A percentile compares a stretch with the other conserved stretches of the same genome.
phyloP scores from a whole-genome alignment of 768 basidiomycete species.

The Podaxis sp. region DNA sequence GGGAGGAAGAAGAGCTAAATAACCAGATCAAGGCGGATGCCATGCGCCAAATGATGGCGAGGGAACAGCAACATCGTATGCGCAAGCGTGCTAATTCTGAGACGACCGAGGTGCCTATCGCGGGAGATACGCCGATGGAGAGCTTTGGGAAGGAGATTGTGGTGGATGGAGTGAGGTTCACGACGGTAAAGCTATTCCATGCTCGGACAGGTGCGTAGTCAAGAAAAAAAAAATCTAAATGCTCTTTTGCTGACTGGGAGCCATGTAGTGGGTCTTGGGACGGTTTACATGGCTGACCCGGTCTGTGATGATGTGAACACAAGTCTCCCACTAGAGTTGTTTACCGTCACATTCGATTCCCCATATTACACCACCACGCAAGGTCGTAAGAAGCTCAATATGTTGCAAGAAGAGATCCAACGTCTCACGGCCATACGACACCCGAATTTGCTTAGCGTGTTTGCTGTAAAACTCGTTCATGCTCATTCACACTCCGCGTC shows the following conservation, averaged over 20 bases:
- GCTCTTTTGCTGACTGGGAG: not conserved
- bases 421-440: slow-evolving; percentile 56
- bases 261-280: slow-evolving; percentile 54
- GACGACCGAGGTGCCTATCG: slow-evolving; percentile 56
- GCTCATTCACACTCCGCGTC: slow-evolving; percentile 35
- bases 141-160: slow-evolving; percentile 54
- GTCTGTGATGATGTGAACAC: slow-evolving; percentile 59
- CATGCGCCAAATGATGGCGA: slow-evolving; percentile 51
- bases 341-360: slow-evolving; percentile 60
- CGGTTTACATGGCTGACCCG: slow-evolving; percentile 70
- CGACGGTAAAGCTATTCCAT: slow-evolving; percentile 66
- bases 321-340: slow-evolving; percentile 61
- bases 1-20: slow-evolving; percentile 54
- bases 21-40: slow-evolving; percentile 66
- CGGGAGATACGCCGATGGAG: slow-evolving; percentile 52
- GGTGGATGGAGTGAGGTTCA: slow-evolving; percentile 56
- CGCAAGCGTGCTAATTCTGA: slow-evolving; percentile 67
- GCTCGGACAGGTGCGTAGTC: slow-evolving; percentile 53
- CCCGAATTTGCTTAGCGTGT: slow-evolving; percentile 59
- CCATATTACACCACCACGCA: slow-evolving; percentile 65
- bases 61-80: slow-evolving; percentile 47
- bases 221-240: not conserved
- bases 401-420: slow-evolving; percentile 62
- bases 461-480: slow-evolving; percentile 60
- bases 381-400: slow-evolving; percentile 68